phyloP scores from a whole-genome alignment of 2,329 filamentous ascomycete genomes.

The Phyllosticta citriasiana region DNA sequence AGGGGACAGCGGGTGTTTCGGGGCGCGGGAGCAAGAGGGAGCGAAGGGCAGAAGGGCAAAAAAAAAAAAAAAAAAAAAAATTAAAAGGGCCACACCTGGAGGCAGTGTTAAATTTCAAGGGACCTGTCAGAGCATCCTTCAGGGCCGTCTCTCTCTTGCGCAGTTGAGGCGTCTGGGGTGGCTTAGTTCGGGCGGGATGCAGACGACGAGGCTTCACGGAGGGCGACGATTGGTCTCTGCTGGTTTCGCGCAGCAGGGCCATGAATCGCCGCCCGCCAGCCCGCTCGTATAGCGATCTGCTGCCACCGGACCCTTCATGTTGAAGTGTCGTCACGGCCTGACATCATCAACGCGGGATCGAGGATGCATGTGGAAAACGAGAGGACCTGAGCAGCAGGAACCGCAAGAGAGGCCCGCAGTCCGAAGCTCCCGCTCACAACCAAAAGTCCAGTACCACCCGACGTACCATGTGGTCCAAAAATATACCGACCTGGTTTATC shows the following conservation, averaged over 20 bases:
- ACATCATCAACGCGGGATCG: not conserved
- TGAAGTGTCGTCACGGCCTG: not conserved
- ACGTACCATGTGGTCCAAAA: not conserved
- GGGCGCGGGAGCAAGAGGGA: not conserved
- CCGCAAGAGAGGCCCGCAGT: not conserved
- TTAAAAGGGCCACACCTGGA: not conserved
- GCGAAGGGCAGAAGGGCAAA: not conserved
- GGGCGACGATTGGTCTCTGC: constrained; percentile 6
- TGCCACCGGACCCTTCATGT: not conserved
- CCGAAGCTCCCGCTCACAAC: not conserved
- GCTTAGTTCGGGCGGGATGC: not conserved
- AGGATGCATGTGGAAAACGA: too few species aligned
- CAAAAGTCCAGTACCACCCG: too few species aligned
- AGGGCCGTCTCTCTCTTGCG: not conserved
- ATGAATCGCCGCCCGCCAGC: constrained; percentile 1
- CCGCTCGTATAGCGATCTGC: constrained; percentile 8
- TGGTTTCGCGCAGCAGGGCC: not conserved
- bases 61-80: too few species aligned
- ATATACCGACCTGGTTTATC: not conserved
- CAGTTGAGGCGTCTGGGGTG: constrained; percentile 7
- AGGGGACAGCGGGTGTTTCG: not conserved
- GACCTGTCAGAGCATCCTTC: constrained; percentile 7
- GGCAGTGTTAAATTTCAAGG: constrained; percentile 7
- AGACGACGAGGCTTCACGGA: not conserved
- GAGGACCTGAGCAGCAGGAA: too few species aligned